These are phyloP conservation scores for Thermoascus crustaceus DNA, from an alignment of 2,329 filamentous ascomycete species.

Conservation along the genomic window DNA sequence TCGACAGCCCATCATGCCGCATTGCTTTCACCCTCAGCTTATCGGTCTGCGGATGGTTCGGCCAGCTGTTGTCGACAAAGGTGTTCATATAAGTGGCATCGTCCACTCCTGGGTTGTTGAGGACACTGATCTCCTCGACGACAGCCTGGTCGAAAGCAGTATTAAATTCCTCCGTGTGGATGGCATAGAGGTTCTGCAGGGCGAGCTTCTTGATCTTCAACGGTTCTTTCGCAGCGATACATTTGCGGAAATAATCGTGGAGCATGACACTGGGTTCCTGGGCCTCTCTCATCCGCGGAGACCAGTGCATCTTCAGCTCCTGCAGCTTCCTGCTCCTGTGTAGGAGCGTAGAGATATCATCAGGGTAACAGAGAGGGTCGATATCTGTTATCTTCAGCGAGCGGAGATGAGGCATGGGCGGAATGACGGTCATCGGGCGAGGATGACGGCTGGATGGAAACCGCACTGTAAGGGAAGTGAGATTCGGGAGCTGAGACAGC, in stretches of 20 bases:
- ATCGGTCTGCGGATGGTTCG: conserved; percentile 19
- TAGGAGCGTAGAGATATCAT: conserved; percentile 52
- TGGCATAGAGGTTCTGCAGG: conserved; percentile 51
- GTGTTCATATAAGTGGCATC: conserved; percentile 32
- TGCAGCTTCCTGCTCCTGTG: conserved; percentile 46
- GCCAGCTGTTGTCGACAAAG: conserved; percentile 52
- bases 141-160: conserved; percentile 33
- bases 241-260: conserved; percentile 49
- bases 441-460: conserved; percentile 51
- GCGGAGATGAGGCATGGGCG: conserved; percentile 48
- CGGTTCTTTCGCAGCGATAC: conserved; percentile 38
- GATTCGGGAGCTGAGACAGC: conserved; percentile 40
- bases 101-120: conserved; percentile 46
- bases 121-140: conserved; percentile 44
- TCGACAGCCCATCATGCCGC: conserved; percentile 42
- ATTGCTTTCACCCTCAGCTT: conserved; percentile 40
- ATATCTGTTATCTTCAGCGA: conserved; percentile 50
- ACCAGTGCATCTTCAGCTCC: conserved; percentile 52
- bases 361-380: conserved; percentile 56
- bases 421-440: conserved; percentile 48
- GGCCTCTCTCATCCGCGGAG: conserved; percentile 51
- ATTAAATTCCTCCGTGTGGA: conserved; percentile 41
- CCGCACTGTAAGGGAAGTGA: conserved; percentile 48
- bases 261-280: conserved; percentile 51
- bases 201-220: conserved; percentile 44